A percentile compares a stretch with the other conserved stretches of the same genome.
Evolutionary conservation across 495 filamentous ascomycete genomes (phyloP).

Genomic region (Jackrogersella minutella): DNA sequence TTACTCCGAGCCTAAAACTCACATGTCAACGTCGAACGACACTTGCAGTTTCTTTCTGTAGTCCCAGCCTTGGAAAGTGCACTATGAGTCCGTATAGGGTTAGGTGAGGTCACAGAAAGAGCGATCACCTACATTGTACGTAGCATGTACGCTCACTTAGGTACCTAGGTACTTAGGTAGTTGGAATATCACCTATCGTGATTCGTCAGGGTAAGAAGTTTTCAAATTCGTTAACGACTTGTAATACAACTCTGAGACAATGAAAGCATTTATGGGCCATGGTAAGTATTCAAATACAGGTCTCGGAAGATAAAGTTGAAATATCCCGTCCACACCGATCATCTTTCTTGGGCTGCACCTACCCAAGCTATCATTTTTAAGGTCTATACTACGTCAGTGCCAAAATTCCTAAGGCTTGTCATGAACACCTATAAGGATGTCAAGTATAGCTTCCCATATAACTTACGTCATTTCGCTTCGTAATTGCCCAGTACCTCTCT

Average conservation of each 20-base stretch:
- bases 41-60: slow-evolving; percentile 17
- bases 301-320: background rate
- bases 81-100: slow-evolving; percentile 4
- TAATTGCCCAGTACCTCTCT: too few species aligned
- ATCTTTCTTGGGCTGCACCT: too few species aligned
- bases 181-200: too few species aligned
- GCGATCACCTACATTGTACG: background rate
- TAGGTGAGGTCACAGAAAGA: slow-evolving; percentile 6
- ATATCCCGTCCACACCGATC: too few species aligned
- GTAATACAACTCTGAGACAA: slow-evolving; percentile 21
- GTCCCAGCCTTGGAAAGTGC: slow-evolving; percentile 7
- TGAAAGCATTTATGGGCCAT: background rate
- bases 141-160: slow-evolving; percentile 5
- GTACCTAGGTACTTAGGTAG: slow-evolving; percentile 28
- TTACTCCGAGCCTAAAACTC: slow-evolving; percentile 15
- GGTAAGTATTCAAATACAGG: too few species aligned
- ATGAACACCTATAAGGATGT: too few species aligned
- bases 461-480: too few species aligned
- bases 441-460: too few species aligned
- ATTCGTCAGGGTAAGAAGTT: slow-evolving; percentile 23
- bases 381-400: too few species aligned
- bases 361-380: too few species aligned
- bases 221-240: background rate
- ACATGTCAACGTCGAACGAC: slow-evolving; percentile 32
- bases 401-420: too few species aligned